A percentile compares a stretch with the other conserved stretches of the same genome.
phyloP scores from a whole-genome alignment of 2,329 filamentous ascomycete species.

The Fusarium sp. region DNA sequence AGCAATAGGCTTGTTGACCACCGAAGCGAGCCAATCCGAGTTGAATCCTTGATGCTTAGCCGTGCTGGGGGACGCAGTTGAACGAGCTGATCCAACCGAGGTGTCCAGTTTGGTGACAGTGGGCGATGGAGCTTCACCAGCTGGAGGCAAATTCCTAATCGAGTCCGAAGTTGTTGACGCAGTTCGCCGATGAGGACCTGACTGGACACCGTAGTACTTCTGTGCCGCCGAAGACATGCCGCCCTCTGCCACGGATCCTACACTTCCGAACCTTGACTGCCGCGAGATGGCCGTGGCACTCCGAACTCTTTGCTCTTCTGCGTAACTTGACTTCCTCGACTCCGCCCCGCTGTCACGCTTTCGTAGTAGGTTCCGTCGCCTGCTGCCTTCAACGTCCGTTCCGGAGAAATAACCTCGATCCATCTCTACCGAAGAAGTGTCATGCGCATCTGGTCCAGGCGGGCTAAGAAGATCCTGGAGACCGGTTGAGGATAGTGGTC shows the following conservation, averaged over 20 bases:
- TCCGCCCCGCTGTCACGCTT: conserved; percentile 73
- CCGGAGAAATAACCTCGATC: conserved; percentile 96
- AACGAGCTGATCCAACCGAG: conserved; percentile 49
- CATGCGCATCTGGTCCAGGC: conserved; percentile 53
- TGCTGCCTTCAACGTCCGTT: conserved; percentile 78
- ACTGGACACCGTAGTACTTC: conserved; percentile 69
- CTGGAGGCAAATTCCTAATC: conserved; percentile 57
- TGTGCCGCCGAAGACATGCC: conserved; percentile 69
- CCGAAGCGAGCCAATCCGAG: conserved; percentile 63
- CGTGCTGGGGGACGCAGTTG: conserved; percentile 56
- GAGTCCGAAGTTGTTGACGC: conserved; percentile 68
- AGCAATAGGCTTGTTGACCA: conserved; percentile 59
- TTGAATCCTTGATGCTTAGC: conserved; percentile 55
- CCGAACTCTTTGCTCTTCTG: conserved; percentile 74
- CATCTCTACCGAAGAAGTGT: conserved; percentile 64
- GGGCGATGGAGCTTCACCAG: conserved; percentile 63
- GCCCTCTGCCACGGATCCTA: conserved; percentile 74
- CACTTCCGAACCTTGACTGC: conserved; percentile 80
- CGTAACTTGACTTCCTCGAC: conserved; percentile 76
- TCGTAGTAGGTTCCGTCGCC: conserved; percentile 79
- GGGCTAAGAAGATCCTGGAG: conserved; percentile 55
- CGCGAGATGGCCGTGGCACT: conserved; percentile 71
- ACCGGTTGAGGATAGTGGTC: conserved; percentile 63
- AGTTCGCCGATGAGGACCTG: conserved; percentile 63
- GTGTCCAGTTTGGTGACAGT: conserved; percentile 69